Evolutionary conservation across 108 stramenopile genomes (phyloP).

Genomic region (Cyclotella baltica): DNA sequence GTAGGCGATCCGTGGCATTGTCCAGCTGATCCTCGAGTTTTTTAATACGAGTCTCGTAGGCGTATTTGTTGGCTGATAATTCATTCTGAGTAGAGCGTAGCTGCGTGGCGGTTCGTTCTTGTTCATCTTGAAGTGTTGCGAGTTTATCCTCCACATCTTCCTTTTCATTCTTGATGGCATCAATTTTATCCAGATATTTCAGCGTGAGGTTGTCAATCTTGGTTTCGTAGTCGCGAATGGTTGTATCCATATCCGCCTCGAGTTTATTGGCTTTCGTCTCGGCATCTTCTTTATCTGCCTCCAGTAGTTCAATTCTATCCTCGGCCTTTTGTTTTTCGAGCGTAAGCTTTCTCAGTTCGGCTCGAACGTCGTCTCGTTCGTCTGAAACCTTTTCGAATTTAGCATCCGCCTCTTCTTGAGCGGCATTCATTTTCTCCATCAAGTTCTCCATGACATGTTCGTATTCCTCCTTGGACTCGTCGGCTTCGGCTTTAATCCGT

Average conservation of each 20-base stretch:
- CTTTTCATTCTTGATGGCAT: constrained; percentile 44
- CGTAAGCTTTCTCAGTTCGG: constrained; percentile 28
- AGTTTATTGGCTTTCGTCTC: constrained; percentile 34
- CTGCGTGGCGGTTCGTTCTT: constrained; percentile 17
- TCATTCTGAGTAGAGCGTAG: constrained; percentile 37
- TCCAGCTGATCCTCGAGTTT: constrained; percentile 54
- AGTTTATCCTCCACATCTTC: constrained; percentile 43
- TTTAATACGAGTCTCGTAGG: constrained; percentile 51
- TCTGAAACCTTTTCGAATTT: constrained; percentile 18
- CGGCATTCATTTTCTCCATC: constrained; percentile 48
- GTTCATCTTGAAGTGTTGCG: constrained; percentile 41
- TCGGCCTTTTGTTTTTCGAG: constrained; percentile 43
- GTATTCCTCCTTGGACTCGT: constrained; percentile 37
- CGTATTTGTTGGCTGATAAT: constrained; percentile 48
- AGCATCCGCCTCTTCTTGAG: constrained; percentile 42
- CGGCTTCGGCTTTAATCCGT: constrained; percentile 25
- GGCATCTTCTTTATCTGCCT: constrained; percentile 45
- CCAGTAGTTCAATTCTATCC: constrained; percentile 42
- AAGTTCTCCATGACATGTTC: constrained; percentile 52
- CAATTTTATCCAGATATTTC: constrained; percentile 53
- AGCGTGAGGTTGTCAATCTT: constrained; percentile 53
- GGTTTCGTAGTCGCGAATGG: constrained; percentile 40
- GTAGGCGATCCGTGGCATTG: constrained; percentile 26
- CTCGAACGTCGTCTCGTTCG: constrained; percentile 34
- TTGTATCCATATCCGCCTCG: constrained; percentile 43